phyloP scores from a whole-genome alignment of 345 rosid species.

The Viola odorata region DNA sequence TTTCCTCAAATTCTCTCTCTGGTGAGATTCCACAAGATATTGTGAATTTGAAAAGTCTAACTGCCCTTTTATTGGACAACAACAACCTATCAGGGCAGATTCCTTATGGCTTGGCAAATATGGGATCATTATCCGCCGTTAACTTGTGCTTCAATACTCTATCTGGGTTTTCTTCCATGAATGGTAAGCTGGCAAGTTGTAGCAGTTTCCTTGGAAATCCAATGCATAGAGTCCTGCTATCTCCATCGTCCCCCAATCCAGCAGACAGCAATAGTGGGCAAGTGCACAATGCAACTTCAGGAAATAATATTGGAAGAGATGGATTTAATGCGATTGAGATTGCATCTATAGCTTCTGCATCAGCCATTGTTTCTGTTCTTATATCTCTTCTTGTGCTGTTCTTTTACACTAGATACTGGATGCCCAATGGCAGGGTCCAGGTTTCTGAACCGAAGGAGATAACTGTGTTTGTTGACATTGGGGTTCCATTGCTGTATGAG shows the following conservation, averaged over 20 bases:
- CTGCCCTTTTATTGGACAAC: constrained; percentile 17
- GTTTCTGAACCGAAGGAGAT: constrained; percentile 23
- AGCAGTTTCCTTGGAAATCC: constrained; percentile 10
- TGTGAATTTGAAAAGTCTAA: constrained; percentile 12
- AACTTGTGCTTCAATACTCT: constrained; percentile 12
- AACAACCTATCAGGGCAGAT: constrained; percentile 12
- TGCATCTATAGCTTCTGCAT: constrained; percentile 29
- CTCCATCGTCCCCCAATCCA: constrained; percentile 5
- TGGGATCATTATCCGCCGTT: constrained; percentile 29
- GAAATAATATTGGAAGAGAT: neutral
- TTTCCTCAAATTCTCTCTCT: constrained; percentile 51
- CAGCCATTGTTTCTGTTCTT: constrained; percentile 26
- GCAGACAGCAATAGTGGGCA: neutral
- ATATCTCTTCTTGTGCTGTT: constrained; percentile 19
- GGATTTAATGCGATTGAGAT: constrained; percentile 26
- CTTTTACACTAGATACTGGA: constrained; percentile 20
- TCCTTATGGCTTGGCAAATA: constrained; percentile 9
- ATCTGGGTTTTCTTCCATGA: constrained; percentile 1
- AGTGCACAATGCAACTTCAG: neutral
- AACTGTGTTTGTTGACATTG: constrained; percentile 23
- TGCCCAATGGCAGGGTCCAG: constrained; percentile 18
- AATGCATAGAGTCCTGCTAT: neutral
- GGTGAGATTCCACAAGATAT: constrained; percentile 46
- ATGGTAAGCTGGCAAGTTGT: constrained; percentile 11
- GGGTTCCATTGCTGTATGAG: constrained; percentile 30